These are phyloP conservation scores for Truncatella angustata DNA, from an alignment of 2,329 filamentous ascomycete species.

Conservation along the genomic window DNA sequence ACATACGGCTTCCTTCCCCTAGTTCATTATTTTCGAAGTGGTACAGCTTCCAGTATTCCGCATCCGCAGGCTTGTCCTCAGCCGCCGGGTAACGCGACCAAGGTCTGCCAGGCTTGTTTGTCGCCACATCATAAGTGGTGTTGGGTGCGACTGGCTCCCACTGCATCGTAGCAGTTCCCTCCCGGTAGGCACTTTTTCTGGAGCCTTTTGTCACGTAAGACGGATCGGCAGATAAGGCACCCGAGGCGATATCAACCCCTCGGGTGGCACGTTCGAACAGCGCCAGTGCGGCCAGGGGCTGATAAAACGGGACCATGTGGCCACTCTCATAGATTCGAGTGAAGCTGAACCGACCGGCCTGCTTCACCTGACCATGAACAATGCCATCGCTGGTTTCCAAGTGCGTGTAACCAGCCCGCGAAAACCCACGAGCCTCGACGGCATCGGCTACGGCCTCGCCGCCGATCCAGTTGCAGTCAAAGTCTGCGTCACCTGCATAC, in stretches of 20 bases:
- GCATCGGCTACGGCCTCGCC: slow-evolving; percentile 24
- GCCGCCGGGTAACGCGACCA: slow-evolving; percentile 15
- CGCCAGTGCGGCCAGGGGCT: slow-evolving; percentile 46
- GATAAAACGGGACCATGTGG: slow-evolving; percentile 51
- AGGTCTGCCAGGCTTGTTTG: slow-evolving; percentile 25
- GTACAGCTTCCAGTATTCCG: background rate
- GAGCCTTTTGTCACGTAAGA: slow-evolving; percentile 38
- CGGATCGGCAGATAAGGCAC: slow-evolving; percentile 19
- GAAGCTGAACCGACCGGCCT: slow-evolving; percentile 49
- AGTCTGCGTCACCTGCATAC: slow-evolving; percentile 31
- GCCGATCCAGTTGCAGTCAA: slow-evolving; percentile 33
- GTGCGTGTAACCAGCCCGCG: slow-evolving; percentile 44
- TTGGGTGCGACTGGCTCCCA: slow-evolving; percentile 28
- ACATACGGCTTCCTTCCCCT: background rate
- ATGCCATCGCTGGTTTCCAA: slow-evolving; percentile 36
- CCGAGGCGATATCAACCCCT: slow-evolving; percentile 50
- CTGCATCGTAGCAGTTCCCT: slow-evolving; percentile 37
- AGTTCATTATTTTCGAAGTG: background rate
- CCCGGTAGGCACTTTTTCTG: slow-evolving; percentile 40
- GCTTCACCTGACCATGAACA: slow-evolving; percentile 52
- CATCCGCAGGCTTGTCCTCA: background rate
- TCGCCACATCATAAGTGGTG: slow-evolving; percentile 29
- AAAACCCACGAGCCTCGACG: slow-evolving; percentile 39
- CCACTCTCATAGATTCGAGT: slow-evolving; percentile 42
- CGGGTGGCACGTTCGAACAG: slow-evolving; percentile 47